Evolutionary conservation across 441 rosid genomes (phyloP), one percentile per base, ranked within the genome.

Genomic region (Gossypium lobatum): DNA sequence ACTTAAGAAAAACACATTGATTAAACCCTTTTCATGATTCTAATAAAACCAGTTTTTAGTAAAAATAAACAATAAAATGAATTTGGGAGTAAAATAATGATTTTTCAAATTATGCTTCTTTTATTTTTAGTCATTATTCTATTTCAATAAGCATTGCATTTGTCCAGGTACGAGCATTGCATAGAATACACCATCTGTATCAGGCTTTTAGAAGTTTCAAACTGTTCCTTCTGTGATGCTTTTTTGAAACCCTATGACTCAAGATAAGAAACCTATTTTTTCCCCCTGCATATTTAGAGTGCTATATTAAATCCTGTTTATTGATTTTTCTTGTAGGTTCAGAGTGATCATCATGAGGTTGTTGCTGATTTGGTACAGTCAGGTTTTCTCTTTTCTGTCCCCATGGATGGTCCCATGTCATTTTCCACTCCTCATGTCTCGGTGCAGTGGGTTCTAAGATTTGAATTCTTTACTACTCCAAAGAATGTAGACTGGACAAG

Each of bases 381-480:
- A n/a, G 87, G 99, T 87, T 95, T 95, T 84, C 93, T 91, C 21
- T 95, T 95, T 79, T 90, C 97, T 52, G 80, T 95, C 81, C 99
- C 98, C 34, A 86, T 84, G 83, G 98, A 95, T 81, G 99, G 97
- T 52, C 97, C 98, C 18, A 91, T 91, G 99, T 93, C 99, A 63
- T 95, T 95, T 82, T 85, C 93, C 53, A 95, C 99, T 61, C 86
- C 85, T 18, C 89, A 80, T 74, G 88, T 95, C 78, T 90, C 93
- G 34, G 95, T 93, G 77, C 92, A 88, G 76, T 95, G 99, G 99
- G 90, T 83, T 79, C 80, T 95, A 23, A 86, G 97, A 78, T 93
- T 95, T 80, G 99, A 95, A 86, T 93, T 95, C 75, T 83, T 83
- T 74, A 91, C 89, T 64, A 91, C 93, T 17, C 97, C 96, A 23